Evolutionary conservation across 2,329 filamentous ascomycete genomes (phyloP), one percentile per base, ranked within the genome.

Genomic region (Monosporascus sp.): DNA sequence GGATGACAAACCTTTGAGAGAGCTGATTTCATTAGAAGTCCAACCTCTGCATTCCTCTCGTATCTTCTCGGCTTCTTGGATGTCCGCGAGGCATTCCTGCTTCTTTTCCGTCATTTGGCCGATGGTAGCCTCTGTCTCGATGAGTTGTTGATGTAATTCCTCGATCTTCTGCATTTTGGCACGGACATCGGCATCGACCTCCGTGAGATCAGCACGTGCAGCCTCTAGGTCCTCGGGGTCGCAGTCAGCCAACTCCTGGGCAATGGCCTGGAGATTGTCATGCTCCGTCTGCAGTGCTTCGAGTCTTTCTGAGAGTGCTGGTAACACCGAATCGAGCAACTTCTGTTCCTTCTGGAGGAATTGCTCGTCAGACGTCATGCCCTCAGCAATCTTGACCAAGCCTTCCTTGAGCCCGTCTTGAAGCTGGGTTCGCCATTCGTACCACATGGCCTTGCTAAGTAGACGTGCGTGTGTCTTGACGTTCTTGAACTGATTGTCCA

Each of bases 401-500:
- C 89, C 92, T 61, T 90, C 85, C 65, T 88, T 91, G 38, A 99
- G 79, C 18, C 90, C 88, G 58, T 86, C 73, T 52, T 91, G 85
- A 24, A 97, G 80, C 63, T 94, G 93, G 79, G 89, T 93, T 41
- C 94, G 87, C 94, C 94, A 99, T 65, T 93, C 88, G 68, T 99
- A 99, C 94, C 94, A 99, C 76, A 94, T 92, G 53, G 90, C 90
- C 68, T 97, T 97, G 73, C 93, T 97, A 49, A 92, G 77, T 15
- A 97, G 79, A 25, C 94, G 83, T 17, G 93, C 90, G 68, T 96
- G 89, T 0, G 90, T 92, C 75, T 97, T 97, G 70, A 96, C 88
- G 65, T 97, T 97, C 70, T 96, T 94, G 77, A 99, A 94, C 67
- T 97, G 92, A 59, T 89, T 94, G 72, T 99, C 93, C 86, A 99